Base-by-base conservation (phyloP, 345 rosid species). In the Salix brachista region DNA sequence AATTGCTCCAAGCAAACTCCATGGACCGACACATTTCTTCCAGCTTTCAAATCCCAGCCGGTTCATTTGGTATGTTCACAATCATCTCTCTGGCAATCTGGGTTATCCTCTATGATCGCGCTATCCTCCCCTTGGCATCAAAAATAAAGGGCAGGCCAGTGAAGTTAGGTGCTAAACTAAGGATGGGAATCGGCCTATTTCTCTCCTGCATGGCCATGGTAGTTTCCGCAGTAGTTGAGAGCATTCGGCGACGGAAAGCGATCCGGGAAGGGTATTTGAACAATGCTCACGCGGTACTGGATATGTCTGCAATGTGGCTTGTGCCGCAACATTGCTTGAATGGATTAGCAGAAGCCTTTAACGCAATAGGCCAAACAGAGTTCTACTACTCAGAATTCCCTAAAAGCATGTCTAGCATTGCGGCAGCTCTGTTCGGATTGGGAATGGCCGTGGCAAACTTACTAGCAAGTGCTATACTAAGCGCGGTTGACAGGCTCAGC, bases 311-410 rank as follows among this genome's bases (percentile, higher is more conserved):
- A 18, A 76, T 82, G 76, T 89, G 94, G 94, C 67, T 89, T 23
- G 30, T 81, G 28, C 90, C 85, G 26, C 80, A 79, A 72, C 76
- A 26, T 82, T 71, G 60, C 65, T 11, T 88, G 26, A 62, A 32
- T 42, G 91, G 93, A 9, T 62, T 88, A 16, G 78, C 86, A 0
- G 88, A 81, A 69, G 90, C 90, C 68, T 73, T 91, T 34, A 85
- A 65, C n/a, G 75, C 82, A 8, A 79, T 89, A 23, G 84, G 82
- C 7, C 89, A 86, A 65, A 77, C 67, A 8, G 91, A 88, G 75
- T 88, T 89, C 78, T 91, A 76, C 68, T 89, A 88, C 82, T 68
- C 85, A 0, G 85, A 88, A 78, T 83, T 88, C 19, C 93, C 96
- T 0, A 87, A 78, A 71, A 86, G 85, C 68, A 87, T 88, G 90